A percentile compares a stretch with the other conserved stretches of the same genome.
phyloP scores from a whole-genome alignment of 116 monocot species.

The Trichopus zeylanicus region DNA sequence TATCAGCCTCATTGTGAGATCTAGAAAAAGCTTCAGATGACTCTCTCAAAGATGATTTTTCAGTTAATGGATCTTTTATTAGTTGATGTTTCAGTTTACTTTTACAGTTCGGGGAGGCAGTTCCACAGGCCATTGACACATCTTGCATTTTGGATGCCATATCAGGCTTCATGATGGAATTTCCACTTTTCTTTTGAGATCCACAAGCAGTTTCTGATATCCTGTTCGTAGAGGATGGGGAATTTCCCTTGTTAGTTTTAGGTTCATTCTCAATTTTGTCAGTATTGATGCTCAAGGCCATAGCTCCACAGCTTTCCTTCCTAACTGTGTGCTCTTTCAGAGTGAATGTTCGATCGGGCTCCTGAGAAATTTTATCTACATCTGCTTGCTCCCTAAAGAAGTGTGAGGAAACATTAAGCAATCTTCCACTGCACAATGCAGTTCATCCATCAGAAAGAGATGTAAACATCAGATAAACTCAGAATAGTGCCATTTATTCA shows the following conservation, averaged over 20 bases:
- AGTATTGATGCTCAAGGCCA: background rate
- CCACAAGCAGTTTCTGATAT: background rate
- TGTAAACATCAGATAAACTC: no score
- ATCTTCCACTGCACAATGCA: constrained; percentile 14
- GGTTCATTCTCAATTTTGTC: constrained; percentile 3
- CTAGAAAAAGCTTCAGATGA: background rate
- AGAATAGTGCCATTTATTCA: no score
- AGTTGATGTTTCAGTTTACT: background rate
- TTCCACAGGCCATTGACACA: background rate
- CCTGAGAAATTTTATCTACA: constrained; percentile 3
- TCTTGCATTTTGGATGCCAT: background rate
- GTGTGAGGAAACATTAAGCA: constrained; percentile 7
- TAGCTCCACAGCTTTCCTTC: constrained; percentile 1
- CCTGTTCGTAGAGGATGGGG: background rate
- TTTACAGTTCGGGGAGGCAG: background rate
- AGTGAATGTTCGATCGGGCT: background rate
- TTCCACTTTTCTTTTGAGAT: background rate
- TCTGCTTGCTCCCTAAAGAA: background rate
- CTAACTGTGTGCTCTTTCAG: background rate
- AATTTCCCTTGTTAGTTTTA: constrained; percentile 5
- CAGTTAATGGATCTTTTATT: background rate
- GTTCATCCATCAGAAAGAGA: background rate
- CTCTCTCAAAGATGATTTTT: background rate
- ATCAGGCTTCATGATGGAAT: background rate
- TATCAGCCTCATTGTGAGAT: background rate